Percentiles rank a stretch among this genome's conserved stretches.
Conservation (phyloP, 2,329 filamentous ascomycete species). For the Colletotrichum tabaci region DNA sequence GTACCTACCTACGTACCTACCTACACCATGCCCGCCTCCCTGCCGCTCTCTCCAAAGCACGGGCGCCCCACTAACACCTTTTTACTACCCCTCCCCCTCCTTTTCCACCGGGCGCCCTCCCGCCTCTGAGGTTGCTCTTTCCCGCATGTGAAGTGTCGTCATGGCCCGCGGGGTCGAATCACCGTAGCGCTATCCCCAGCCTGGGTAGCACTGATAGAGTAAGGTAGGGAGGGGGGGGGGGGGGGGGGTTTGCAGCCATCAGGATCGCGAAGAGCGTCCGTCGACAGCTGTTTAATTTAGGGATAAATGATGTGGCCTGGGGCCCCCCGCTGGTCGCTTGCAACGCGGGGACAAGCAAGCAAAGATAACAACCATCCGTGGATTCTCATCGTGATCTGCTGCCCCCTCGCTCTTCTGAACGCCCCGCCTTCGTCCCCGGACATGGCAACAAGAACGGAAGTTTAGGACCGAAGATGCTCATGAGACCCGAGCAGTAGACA, state of each 20-base stretch:
- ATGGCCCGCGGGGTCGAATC: slow-evolving; percentile 23
- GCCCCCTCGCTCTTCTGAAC: not conserved
- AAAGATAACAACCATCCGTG: not conserved
- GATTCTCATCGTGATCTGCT: not conserved
- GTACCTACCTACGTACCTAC: not conserved
- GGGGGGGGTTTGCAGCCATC: no score
- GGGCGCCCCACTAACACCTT: not conserved
- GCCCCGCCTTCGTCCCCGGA: not conserved
- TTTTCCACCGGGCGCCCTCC: slow-evolving; percentile 3
- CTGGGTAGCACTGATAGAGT: no score
- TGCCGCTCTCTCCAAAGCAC: not conserved
- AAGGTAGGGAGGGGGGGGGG: no score
- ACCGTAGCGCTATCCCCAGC: not conserved
- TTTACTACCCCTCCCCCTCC: slow-evolving; percentile 37
- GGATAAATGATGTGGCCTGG: no score
- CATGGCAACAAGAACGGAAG: not conserved
- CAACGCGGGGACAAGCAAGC: not conserved
- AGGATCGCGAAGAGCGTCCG: no score
- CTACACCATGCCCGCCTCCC: not conserved
- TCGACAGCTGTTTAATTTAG: no score
- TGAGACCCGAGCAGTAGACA: not conserved
- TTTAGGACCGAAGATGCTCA: no score
- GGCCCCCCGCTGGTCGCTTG: no score
- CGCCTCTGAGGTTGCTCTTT: not conserved
- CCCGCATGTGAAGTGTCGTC: slow-evolving; percentile 40